Evolutionary conservation across 2,329 filamentous ascomycete species (phyloP), one percentile per base, ranked within the genome.

Genomic region (Daldinia sp.): DNA sequence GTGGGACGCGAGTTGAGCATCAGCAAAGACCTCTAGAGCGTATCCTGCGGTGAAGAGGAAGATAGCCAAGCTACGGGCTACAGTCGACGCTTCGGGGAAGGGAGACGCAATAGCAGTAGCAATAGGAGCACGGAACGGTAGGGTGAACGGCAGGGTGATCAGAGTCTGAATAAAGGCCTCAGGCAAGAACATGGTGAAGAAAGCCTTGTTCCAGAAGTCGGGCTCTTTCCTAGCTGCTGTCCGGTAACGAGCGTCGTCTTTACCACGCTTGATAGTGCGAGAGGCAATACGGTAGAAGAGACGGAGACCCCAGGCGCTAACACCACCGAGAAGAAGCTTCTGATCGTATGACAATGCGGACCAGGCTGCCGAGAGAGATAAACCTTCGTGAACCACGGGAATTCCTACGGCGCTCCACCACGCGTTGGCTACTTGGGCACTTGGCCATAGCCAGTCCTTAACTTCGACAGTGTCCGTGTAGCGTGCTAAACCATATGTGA

Each of bases 391-490:
- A 54, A 81, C 75, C 10, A 87, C 79, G 4, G 83, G 83, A n/a
- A 82, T 80, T 13, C 87, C 86, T 46, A 89, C 77, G 23, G 87
- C 86, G 61, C 82, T 85, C 85, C 86, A 89, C 88, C 87, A 89
- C 6, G 86, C 87, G 74, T 88, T 89, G 63, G 81, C 76, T 9
- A 89, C 83, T 72, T 85, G 85, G 2, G 81, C 85, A 3, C 81
- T 78, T 0, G 87, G 85, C 87, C 87, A 89, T 5, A 87, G 77
- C 81, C 84, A 87, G 74, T 90, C 87, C 73, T 90, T 90, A n/a
- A 83, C 79, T 63, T 89, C 87, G 9, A 86, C 82, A n/a, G 83
- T 81, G 72, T 88, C 77, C 6, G 85, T 87, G 56, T 84, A 81
- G 26, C 86, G 81, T 0, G 84, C 84, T 33, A 83, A 79, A 7